These are phyloP conservation scores for Raffaelea ambrosiae DNA, from an alignment of 2,329 filamentous ascomycete genomes.

Conservation along the genomic window DNA sequence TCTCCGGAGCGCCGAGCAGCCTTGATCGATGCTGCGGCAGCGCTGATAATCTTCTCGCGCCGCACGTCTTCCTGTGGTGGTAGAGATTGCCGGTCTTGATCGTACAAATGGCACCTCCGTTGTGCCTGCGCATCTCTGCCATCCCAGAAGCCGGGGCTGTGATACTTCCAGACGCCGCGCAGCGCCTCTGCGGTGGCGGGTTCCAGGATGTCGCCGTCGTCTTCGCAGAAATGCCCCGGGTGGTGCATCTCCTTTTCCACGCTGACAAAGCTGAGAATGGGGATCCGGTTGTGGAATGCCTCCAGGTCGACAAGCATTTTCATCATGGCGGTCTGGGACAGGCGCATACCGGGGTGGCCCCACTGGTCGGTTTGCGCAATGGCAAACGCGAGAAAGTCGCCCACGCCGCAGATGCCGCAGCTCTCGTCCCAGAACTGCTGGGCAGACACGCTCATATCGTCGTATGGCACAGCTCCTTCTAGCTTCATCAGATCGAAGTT, in stretches of 20 bases:
- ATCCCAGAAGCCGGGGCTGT: background rate
- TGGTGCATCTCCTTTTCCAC: constrained; percentile 11
- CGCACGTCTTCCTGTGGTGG: constrained; percentile 2
- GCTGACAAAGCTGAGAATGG: constrained; percentile 21
- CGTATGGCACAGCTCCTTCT: constrained; percentile 3
- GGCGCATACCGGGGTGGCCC: constrained; percentile 11
- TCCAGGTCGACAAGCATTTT: constrained; percentile 24
- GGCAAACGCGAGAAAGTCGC: constrained; percentile 12
- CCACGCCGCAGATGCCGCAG: constrained; percentile 12
- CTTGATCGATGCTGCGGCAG: constrained; percentile 10
- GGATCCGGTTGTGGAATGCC: constrained; percentile 21
- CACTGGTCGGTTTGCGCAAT: constrained; percentile 16
- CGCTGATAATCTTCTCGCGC: constrained; percentile 5
- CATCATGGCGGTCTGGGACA: constrained; percentile 14
- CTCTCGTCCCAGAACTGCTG: constrained; percentile 8
- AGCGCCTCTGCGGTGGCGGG: constrained; percentile 9
- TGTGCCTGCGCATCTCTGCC: background rate
- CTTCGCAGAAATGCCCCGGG: constrained; percentile 18
- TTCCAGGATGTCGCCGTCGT: constrained; percentile 11
- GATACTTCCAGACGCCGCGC: constrained; percentile 4
- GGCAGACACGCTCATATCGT: background rate
- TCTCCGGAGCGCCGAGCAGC: constrained; percentile 2
- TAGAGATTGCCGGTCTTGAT: background rate
- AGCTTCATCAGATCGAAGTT: constrained; percentile 7
- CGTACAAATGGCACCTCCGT: constrained; percentile 5